Conservation (phyloP, 2,329 filamentous ascomycete genomes). For the Ceratocystis diversiconidia region DNA sequence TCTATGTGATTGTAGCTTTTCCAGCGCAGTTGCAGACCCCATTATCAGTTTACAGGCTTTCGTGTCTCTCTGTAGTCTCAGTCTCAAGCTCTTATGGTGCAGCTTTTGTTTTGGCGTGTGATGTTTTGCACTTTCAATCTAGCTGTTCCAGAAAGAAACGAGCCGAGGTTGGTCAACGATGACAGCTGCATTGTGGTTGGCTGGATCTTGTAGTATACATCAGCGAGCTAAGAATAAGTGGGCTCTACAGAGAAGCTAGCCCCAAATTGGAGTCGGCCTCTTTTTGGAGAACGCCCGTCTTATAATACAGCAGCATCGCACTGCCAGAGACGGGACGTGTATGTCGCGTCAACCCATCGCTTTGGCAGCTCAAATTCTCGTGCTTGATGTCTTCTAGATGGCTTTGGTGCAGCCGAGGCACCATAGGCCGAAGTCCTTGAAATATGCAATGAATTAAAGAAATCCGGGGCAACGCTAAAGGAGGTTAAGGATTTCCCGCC, state of each 20-base stretch:
- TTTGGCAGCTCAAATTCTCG: not conserved
- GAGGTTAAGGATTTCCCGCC: not conserved
- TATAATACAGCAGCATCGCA: not conserved
- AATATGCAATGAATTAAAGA: not conserved
- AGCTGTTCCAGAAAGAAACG: constrained; percentile 3
- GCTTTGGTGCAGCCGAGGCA: not conserved
- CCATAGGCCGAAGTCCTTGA: not conserved
- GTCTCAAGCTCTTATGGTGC: not conserved
- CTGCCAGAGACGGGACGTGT: not conserved
- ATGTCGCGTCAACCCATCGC: not conserved
- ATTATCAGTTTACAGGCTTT: no score
- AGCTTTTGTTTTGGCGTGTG: not conserved
- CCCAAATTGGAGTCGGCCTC: not conserved
- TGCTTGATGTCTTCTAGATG: not conserved
- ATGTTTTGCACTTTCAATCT: constrained; percentile 4
- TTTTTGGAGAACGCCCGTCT: not conserved
- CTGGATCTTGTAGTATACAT: not conserved
- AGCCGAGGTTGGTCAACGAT: constrained; percentile 16
- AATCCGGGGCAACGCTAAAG: not conserved
- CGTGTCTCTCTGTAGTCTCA: no score
- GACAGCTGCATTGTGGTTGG: constrained; percentile 12
- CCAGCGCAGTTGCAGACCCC: no score
- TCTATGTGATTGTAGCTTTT: no score
- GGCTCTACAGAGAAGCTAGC: not conserved
- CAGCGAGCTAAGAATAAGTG: not conserved